Conservation (phyloP, 768 basidiomycete species). For the Imleria badia region DNA sequence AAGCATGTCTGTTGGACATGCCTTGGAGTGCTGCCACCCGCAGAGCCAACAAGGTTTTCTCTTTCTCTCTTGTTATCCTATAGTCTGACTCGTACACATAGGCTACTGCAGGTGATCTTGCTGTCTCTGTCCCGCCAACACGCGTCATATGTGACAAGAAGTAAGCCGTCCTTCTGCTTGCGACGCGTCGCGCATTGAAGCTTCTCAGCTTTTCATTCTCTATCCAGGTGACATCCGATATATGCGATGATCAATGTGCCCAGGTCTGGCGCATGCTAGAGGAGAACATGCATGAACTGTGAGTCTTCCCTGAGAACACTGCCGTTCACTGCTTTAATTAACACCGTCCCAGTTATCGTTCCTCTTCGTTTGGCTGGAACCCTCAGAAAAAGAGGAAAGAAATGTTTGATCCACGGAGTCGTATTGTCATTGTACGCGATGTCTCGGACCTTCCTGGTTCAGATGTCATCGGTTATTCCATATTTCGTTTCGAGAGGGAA, state of each 20-base stretch:
- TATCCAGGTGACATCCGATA: conserved; percentile 28
- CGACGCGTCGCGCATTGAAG: neutral
- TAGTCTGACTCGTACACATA: conserved; percentile 9
- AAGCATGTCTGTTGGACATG: conserved; percentile 12
- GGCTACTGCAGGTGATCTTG: conserved; percentile 25
- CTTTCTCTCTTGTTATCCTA: neutral
- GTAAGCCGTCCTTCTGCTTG: conserved; percentile 9
- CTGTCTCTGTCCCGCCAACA: conserved; percentile 12
- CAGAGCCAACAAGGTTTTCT: conserved; percentile 37
- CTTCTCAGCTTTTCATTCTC: conserved; percentile 24
- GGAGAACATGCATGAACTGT: conserved; percentile 56
- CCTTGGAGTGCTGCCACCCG: conserved; percentile 19
- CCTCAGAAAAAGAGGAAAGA: conserved; percentile 55
- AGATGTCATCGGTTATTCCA: conserved; percentile 41
- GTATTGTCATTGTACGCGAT: conserved; percentile 52
- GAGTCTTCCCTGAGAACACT: conserved; percentile 3
- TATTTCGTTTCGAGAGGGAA: conserved; percentile 78
- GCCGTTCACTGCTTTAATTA: neutral
- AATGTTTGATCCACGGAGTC: conserved; percentile 56
- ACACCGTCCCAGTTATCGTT: conserved; percentile 44
- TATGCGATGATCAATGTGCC: conserved; percentile 37
- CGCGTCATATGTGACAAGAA: conserved; percentile 8
- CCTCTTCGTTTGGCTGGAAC: conserved; percentile 68
- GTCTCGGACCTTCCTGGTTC: conserved; percentile 15
- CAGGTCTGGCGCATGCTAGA: conserved; percentile 55